Evolutionary conservation across 2,329 filamentous ascomycete species (phyloP).

Genomic region (Hypoxylon sp.): DNA sequence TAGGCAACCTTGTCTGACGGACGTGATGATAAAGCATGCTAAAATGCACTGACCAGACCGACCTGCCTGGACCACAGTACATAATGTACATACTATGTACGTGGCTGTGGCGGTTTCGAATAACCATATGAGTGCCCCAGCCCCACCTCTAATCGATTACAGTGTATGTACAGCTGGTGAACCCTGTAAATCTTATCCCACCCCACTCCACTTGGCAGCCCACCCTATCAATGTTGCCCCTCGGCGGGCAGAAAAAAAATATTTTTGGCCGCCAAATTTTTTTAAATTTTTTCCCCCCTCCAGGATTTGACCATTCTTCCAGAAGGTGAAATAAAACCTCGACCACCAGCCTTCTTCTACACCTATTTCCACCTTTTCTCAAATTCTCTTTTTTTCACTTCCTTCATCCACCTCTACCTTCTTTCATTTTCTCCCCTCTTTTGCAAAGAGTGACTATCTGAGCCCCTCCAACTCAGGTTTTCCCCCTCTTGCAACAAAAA

Average conservation of each 20-base stretch:
- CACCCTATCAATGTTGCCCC: constrained; percentile 42
- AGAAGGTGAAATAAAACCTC: constrained; percentile 40
- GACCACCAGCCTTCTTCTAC: constrained; percentile 24
- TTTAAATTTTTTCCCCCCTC: constrained; percentile 16
- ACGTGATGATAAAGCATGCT: background rate
- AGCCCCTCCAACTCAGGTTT: constrained; percentile 42
- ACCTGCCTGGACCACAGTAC: background rate
- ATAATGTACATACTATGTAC: background rate
- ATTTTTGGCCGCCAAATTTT: constrained; percentile 32
- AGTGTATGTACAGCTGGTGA: no score
- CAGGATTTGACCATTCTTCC: constrained; percentile 11
- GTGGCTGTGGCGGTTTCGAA: constrained; percentile 13
- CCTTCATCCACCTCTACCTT: constrained; percentile 20
- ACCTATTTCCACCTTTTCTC: constrained; percentile 23
- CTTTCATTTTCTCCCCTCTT: constrained; percentile 25
- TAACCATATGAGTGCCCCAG: constrained; percentile 1
- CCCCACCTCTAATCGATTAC: constrained; percentile 29
- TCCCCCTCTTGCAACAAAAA: constrained; percentile 31
- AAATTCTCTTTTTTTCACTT: constrained; percentile 11
- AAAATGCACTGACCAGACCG: background rate
- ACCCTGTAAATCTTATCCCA: constrained; percentile 29
- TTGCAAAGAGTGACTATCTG: constrained; percentile 40
- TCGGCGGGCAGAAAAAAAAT: constrained; percentile 39
- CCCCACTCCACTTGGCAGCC: constrained; percentile 28
- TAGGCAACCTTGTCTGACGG: constrained; percentile 3